Evolutionary conservation across 768 basidiomycete genomes (phyloP).

Genomic region (Royoungia palumana): DNA sequence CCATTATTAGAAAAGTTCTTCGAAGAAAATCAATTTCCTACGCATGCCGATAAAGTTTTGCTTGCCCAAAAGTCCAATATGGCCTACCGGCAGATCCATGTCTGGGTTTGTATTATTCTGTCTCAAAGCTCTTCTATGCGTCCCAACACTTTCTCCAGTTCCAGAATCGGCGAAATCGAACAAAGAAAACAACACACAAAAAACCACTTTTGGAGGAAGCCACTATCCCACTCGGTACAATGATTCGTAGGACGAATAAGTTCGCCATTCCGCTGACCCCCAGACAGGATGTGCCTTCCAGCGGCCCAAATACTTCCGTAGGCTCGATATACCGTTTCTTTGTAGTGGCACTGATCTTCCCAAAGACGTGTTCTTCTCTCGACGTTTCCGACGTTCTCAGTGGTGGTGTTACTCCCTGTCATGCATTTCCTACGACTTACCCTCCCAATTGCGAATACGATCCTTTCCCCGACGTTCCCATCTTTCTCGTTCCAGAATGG

Average conservation of each 20-base stretch:
- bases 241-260: slow-evolving; percentile 24
- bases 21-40: slow-evolving; percentile 45
- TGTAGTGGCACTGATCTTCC: not conserved
- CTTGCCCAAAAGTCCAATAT: slow-evolving; percentile 45
- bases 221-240: slow-evolving; percentile 20
- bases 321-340: not conserved
- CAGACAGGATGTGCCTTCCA: slow-evolving; percentile 3
- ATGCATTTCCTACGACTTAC: slow-evolving; percentile 25
- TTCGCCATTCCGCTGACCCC: slow-evolving; percentile 20
- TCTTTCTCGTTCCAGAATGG: slow-evolving; percentile 8
- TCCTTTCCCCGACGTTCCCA: slow-evolving; percentile 12
- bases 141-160: slow-evolving; percentile 36
- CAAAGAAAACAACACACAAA: slow-evolving; percentile 29
- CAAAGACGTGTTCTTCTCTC: not conserved
- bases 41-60: slow-evolving; percentile 34
- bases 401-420: slow-evolving; percentile 12
- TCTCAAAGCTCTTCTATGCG: not conserved
- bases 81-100: slow-evolving; percentile 47
- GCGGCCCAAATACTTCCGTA: slow-evolving; percentile 7
- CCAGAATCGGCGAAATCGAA: slow-evolving; percentile 45
- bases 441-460: slow-evolving; percentile 14
- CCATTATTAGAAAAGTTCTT: slow-evolving; percentile 50
- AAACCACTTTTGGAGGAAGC: slow-evolving; percentile 13
- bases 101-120: slow-evolving; percentile 42
- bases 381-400: slow-evolving; percentile 1